Evolutionary conservation across 2,329 filamentous ascomycete species (phyloP), one percentile per base, ranked within the genome.

Genomic region (Alternaria solani): DNA sequence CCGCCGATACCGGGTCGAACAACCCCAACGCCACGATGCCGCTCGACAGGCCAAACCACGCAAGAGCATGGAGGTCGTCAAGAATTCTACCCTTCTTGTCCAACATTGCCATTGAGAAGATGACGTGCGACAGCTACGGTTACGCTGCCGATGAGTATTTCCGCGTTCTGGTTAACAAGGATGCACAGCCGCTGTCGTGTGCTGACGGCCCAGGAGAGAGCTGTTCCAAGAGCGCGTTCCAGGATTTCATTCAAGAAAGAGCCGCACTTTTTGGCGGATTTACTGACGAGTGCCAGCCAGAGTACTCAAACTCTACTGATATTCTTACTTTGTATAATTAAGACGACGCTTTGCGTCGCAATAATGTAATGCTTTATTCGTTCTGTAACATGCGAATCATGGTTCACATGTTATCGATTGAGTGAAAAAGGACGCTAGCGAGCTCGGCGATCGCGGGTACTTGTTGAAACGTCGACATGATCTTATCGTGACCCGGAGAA

Each of bases 1-100:
- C 86, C 3, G 83, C 81, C 0, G 85, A 84, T 61, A 80, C 83
- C 3, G 84, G 84, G 9, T 79, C 81, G 0, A 82, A 83, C 57
- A 75, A 84, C 14, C 78, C 87, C 65, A 90, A 90, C 64, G 84
- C 82, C 51, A 90, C 88, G 2, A 90, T 91, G 85, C 89, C 89
- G 0, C 78, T 85, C 0, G 83, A 86, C 62, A 80, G 81, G 25
- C 86, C 89, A 71, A 91, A 91, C 78, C 83, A 88, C 73, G 81
- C 83, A 25, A 85, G 89, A 26, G 85, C 82, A 2, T 91, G 89
- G 89, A 84, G 82, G 70, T 88, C 85, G 63, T 88, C 87, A 3
- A 81, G 86, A 61, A 82, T 91, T 38, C 75, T 91, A 30, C 88
- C 89, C 0, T 91, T 91, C 73, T 76, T 91, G 51, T 84, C 85